Evolutionary conservation across 495 filamentous ascomycete genomes (phyloP).

Genomic region (Bathelium albidoporum): DNA sequence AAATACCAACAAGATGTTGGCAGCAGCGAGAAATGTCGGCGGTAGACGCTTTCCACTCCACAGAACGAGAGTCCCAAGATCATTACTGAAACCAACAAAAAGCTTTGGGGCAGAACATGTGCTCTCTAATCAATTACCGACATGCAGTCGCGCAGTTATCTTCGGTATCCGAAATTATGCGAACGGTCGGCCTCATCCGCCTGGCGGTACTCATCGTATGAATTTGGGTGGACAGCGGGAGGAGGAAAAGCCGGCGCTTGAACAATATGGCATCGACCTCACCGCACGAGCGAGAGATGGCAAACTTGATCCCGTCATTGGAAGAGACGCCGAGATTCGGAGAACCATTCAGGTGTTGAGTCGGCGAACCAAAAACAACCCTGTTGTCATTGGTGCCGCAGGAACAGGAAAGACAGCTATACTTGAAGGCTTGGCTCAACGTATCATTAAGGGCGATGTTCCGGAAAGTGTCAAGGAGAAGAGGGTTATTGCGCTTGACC

Average conservation of each 20-base stretch:
- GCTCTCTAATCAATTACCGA: background rate
- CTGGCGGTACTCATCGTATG: constrained; percentile 90
- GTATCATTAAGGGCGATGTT: constrained; percentile 86
- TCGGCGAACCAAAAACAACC: constrained; percentile 91
- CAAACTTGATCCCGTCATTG: constrained; percentile 93
- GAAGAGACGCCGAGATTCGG: constrained; percentile 81
- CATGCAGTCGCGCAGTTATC: background rate
- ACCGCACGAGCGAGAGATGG: constrained; percentile 77
- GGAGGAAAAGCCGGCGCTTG: constrained; percentile 73
- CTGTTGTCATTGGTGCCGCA: constrained; percentile 82
- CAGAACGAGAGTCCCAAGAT: background rate
- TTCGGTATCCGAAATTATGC: constrained; percentile 50
- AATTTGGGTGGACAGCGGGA: constrained; percentile 58
- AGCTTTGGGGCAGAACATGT: background rate
- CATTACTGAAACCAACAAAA: background rate
- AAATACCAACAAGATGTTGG: background rate
- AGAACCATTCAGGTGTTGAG: constrained; percentile 91
- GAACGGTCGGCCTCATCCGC: constrained; percentile 70
- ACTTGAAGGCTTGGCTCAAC: constrained; percentile 79
- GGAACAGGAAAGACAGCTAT: constrained; percentile 96
- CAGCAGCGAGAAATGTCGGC: background rate
- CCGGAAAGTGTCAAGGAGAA: constrained; percentile 97
- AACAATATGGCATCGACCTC: constrained; percentile 84
- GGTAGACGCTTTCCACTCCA: background rate
- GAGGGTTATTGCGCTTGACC: constrained; percentile 71